phyloP scores from a whole-genome alignment of 108 stramenopile species.

The Discostella stelligeroides region DNA sequence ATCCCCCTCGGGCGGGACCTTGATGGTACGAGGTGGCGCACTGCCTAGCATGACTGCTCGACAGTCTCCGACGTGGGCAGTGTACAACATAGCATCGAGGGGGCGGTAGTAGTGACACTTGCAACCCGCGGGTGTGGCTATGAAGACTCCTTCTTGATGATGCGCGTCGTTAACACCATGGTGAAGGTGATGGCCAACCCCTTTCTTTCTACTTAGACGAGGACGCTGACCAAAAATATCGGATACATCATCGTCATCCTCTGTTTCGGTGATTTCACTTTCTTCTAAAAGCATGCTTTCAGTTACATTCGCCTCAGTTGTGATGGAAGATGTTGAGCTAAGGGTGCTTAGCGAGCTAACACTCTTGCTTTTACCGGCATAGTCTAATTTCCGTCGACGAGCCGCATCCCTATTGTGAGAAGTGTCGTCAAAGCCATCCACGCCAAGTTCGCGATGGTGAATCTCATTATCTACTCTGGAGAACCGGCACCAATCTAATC shows the following conservation, averaged over 20 bases:
- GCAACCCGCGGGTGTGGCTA: conserved; percentile 65
- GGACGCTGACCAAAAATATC: conserved; percentile 38
- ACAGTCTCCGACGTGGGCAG: conserved; percentile 88
- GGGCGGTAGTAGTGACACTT: conserved; percentile 78
- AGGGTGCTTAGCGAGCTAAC: conserved; percentile 74
- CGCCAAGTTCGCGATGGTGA: conserved; percentile 49
- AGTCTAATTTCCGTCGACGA: conserved; percentile 71
- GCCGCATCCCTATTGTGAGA: conserved; percentile 83
- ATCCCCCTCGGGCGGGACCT: conserved; percentile 63
- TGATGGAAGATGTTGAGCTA: conserved; percentile 68
- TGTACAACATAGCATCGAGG: conserved; percentile 81
- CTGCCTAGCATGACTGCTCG: conserved; percentile 81
- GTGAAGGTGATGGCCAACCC: conserved; percentile 5
- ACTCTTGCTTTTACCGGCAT: conserved; percentile 68
- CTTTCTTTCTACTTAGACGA: conserved; percentile 34
- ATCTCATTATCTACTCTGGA: conserved; percentile 48
- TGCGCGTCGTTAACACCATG: conserved; percentile 42
- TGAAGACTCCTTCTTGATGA: conserved; percentile 47
- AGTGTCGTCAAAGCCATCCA: conserved; percentile 59
- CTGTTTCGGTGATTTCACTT: conserved; percentile 77
- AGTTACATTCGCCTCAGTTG: conserved; percentile 61
- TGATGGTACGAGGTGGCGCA: conserved; percentile 81
- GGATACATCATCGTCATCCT: conserved; percentile 75
- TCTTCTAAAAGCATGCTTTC: conserved; percentile 63
- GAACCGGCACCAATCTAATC: conserved; percentile 70